Percentiles rank a stretch among this genome's conserved stretches.
These are phyloP conservation scores for Hypericum perforatum DNA, from an alignment of 345 rosid genomes.

Conservation along the genomic window DNA sequence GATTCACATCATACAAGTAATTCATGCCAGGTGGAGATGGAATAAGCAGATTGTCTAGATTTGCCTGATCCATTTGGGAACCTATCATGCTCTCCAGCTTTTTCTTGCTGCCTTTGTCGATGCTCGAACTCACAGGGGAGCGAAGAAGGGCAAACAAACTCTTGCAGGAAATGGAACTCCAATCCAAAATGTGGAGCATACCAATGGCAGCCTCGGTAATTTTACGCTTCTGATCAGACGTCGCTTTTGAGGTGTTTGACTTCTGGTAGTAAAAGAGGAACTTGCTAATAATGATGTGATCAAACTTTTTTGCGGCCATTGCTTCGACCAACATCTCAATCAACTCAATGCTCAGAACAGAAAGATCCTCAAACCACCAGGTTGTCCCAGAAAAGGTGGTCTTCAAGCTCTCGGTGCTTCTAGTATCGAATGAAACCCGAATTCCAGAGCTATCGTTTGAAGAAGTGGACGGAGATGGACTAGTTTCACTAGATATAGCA, in stretches of 20 bases:
- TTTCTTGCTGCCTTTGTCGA: constrained; percentile 38
- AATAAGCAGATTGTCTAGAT: constrained; percentile 68
- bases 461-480: constrained; percentile 68
- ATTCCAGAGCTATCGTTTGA: constrained; percentile 68
- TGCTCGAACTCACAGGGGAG: constrained; percentile 35
- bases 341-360: constrained; percentile 29
- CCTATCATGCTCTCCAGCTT: constrained; percentile 85
- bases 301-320: constrained; percentile 48
- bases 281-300: constrained; percentile 40
- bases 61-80: constrained; percentile 62
- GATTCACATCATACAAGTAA: constrained; percentile 62
- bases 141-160: constrained; percentile 64
- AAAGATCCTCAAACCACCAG: constrained; percentile 92
- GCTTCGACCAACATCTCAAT: constrained; percentile 36
- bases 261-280: constrained; percentile 85
- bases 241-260: constrained; percentile 33
- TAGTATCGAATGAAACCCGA: constrained; percentile 67
- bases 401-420: constrained; percentile 83
- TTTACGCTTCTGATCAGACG: constrained; percentile 39
- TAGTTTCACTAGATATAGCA: constrained; percentile 42
- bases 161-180: constrained; percentile 50
- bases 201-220: constrained; percentile 42
- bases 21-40: constrained; percentile 56
- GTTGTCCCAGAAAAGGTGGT: constrained; percentile 36
- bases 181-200: constrained; percentile 47